These are phyloP conservation scores for Cokeromyces recurvatus DNA, from an alignment of 371 early-diverging fungal species.

Conservation along the genomic window DNA sequence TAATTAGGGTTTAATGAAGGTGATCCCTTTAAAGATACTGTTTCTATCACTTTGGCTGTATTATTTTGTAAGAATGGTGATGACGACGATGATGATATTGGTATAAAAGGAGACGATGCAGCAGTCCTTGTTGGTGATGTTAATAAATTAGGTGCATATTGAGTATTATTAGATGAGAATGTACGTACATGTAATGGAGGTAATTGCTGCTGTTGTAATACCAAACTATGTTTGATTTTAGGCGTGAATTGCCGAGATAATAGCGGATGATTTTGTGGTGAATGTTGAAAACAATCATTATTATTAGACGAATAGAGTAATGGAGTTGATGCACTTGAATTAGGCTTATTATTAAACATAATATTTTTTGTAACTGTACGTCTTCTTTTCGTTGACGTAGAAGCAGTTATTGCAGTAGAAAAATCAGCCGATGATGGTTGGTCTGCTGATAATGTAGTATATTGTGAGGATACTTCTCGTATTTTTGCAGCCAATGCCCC, in stretches of 20 bases:
- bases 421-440: constrained; percentile 20
- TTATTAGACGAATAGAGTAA: constrained; percentile 1
- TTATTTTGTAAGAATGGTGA: background rate
- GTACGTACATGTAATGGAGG: constrained; percentile 16
- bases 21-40: constrained; percentile 35
- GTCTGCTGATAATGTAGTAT: background rate
- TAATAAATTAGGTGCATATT: too few species aligned
- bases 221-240: too few species aligned
- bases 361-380: constrained; percentile 8
- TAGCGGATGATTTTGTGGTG: background rate
- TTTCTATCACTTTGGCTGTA: constrained; percentile 27
- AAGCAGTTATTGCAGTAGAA: constrained; percentile 22
- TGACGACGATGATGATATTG: constrained; percentile 2
- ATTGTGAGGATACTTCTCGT: constrained; percentile 24
- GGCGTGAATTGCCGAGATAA: too few species aligned
- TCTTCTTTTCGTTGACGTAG: constrained; percentile 34
- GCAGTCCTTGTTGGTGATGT: too few species aligned
- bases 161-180: constrained; percentile 5
- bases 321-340: constrained; percentile 13
- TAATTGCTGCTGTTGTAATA: constrained; percentile 5
- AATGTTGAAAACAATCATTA: constrained; percentile 2
- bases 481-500: constrained; percentile 38
- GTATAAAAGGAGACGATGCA: constrained; percentile 9
- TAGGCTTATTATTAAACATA: constrained; percentile 11
- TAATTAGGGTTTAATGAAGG: background rate